A percentile compares a stretch with the other conserved stretches of the same genome.
Conservation (phyloP, 345 rosid genomes). For the Eucalyptus cloeziana region DNA sequence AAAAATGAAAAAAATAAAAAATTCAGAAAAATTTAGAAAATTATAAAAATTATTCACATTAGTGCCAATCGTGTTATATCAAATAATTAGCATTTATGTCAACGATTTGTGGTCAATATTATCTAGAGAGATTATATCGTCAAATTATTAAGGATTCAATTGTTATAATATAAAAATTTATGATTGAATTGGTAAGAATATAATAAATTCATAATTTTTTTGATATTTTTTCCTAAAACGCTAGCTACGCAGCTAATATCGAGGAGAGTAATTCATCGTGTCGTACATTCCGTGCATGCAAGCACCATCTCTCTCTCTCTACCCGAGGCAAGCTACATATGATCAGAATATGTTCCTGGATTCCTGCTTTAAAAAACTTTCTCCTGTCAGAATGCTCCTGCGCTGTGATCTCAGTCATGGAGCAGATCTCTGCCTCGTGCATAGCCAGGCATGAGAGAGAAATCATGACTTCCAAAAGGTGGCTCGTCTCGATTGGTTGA, state of each 20-base stretch:
- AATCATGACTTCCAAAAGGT: background rate
- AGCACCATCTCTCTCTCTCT: background rate
- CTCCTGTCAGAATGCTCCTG: background rate
- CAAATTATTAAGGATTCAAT: too few species aligned
- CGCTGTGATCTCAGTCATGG: background rate
- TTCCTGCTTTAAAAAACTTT: background rate
- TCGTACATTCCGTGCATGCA: background rate
- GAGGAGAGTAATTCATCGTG: background rate
- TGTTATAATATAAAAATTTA: too few species aligned
- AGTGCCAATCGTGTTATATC: rapidly evolving
- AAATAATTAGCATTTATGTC: too few species aligned
- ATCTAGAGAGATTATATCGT: rapidly evolving
- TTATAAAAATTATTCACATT: too few species aligned
- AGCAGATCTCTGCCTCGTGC: background rate
- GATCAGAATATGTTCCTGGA: background rate
- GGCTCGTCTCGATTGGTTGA: background rate
- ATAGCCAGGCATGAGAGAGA: background rate
- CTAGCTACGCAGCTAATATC: background rate
- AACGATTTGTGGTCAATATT: rapidly evolving
- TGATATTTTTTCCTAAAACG: background rate
- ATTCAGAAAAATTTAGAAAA: too few species aligned
- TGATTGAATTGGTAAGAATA: too few species aligned
- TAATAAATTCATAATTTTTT: too few species aligned
- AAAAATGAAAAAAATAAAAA: too few species aligned
- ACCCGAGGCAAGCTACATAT: background rate